Evolutionary conservation across 2,329 filamentous ascomycete genomes (phyloP), one percentile per base, ranked within the genome.

Genomic region (Teratosphaeria epicoccoides): DNA sequence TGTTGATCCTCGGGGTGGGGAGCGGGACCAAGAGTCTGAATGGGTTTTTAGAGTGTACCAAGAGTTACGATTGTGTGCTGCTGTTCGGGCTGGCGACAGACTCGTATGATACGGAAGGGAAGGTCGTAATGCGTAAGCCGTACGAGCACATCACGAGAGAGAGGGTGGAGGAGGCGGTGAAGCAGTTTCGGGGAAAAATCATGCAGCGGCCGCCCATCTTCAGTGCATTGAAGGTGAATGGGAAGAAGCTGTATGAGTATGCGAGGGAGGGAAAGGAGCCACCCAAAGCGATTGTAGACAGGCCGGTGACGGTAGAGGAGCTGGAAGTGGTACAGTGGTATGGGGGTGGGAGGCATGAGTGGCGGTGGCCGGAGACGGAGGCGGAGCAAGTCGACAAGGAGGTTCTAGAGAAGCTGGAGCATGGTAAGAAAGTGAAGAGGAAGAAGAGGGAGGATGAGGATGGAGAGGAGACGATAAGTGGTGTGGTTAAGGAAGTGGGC

Each of bases 201-300:
- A 83, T 87, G 73, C 93, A 98, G 73, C 83, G 87, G 59, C 93
- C 93, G 33, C 91, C 91, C 5, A 80, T 98, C 20, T 98, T 90
- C 70, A 95, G 88, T 25, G 93, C 93, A 9, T 76, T 97, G 55
- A 90, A 91, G 68, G 88, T 96, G 69, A 81, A 96, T 59, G 93
- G 93, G 2, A 96, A 96, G 74, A 86, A 88, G 28, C 76, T 96
- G 47, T 98, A 98, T 67, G 90, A 98, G 71, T 97, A 97, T 69
- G 93, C 93, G 20, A 79, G 93, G 47, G 88, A 90, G 67, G 93
- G 93, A 14, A 88, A 85, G 64, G 81, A 87, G 29, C 84, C 95
- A 14, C 93, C 93, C 0, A 76, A 85, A 51, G 85, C 95, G 67
- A 93, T 98, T 53, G 77, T 89, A 66, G 81, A 85, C 50, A 76